Conservation (phyloP, 345 rosid species). For the Cardiospermum halicacabum region DNA sequence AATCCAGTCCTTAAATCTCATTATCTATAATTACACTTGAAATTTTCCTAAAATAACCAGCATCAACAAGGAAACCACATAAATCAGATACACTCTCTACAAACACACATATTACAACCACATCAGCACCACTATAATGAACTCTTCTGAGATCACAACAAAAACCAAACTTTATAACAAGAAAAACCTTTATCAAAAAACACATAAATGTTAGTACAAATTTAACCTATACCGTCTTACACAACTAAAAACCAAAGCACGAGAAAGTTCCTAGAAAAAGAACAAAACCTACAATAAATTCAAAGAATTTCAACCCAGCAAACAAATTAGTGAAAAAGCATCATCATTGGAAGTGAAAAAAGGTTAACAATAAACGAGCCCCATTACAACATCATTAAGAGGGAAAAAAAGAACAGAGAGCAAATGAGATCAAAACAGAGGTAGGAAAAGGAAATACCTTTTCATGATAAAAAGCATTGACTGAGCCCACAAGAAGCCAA, state of each 20-base stretch:
- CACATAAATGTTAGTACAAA: not conserved
- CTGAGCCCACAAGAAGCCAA: constrained; percentile 57
- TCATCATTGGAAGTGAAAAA: constrained; percentile 22
- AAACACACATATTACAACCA: constrained; percentile 12
- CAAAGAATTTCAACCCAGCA: constrained; percentile 10
- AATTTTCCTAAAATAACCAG: constrained; percentile 22
- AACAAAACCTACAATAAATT: constrained; percentile 18
- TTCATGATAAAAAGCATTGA: constrained; percentile 31
- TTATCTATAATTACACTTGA: constrained; percentile 31
- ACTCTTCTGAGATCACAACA: not conserved
- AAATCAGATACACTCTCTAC: constrained; percentile 14
- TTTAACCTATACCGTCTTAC: not conserved
- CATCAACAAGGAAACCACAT: constrained; percentile 10
- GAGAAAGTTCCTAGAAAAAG: constrained; percentile 5
- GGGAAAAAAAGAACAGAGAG: constrained; percentile 12
- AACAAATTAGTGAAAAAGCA: constrained; percentile 15
- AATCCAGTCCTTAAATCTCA: constrained; percentile 46
- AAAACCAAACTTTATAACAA: not conserved
- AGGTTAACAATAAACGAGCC: constrained; percentile 23
- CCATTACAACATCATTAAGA: constrained; percentile 17
- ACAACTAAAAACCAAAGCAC: not conserved
- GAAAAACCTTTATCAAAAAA: not conserved
- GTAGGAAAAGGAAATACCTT: constrained; percentile 40
- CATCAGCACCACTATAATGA: not conserved
- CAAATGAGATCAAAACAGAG: constrained; percentile 24